Evolutionary conservation across 169 alveolate genomes (phyloP).

Genomic region (Theileria equi): DNA sequence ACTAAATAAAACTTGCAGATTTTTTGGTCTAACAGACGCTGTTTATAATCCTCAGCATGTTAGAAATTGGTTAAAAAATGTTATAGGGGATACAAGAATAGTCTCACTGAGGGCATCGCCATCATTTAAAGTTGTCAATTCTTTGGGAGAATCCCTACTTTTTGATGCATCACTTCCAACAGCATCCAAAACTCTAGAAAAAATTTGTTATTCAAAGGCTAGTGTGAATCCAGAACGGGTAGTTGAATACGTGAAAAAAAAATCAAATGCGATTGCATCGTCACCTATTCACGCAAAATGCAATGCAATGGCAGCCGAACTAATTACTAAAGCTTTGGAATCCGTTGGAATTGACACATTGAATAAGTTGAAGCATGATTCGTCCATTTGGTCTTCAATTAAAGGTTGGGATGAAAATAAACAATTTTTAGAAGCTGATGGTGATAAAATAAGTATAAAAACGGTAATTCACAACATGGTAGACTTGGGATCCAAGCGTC

Average conservation of each 20-base stretch:
- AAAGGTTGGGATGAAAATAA: background rate
- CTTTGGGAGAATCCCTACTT: background rate
- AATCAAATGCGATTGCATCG: background rate
- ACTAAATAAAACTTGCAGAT: background rate
- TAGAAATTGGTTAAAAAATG: background rate
- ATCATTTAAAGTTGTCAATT: background rate
- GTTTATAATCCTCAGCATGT: conserved; percentile 20
- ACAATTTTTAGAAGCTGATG: background rate
- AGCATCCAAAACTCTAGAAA: background rate
- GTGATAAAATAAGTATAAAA: conserved; percentile 1
- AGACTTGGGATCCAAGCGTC: background rate
- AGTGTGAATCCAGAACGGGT: background rate
- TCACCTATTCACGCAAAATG: conserved; percentile 1
- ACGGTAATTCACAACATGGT: conserved; percentile 2
- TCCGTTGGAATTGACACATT: conserved; percentile 24
- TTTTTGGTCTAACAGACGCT: conserved; percentile 1
- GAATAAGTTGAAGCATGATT: background rate
- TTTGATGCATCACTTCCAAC: background rate
- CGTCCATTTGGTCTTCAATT: too few relatives aligned
- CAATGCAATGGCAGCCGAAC: background rate
- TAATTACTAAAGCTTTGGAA: conserved; percentile 31
- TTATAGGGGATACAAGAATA: background rate
- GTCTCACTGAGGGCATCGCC: conserved; percentile 1
- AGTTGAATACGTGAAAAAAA: background rate
- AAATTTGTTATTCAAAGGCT: background rate